These are phyloP conservation scores for Peribolospora baueri DNA, from an alignment of 768 basidiomycete genomes.

Conservation along the genomic window DNA sequence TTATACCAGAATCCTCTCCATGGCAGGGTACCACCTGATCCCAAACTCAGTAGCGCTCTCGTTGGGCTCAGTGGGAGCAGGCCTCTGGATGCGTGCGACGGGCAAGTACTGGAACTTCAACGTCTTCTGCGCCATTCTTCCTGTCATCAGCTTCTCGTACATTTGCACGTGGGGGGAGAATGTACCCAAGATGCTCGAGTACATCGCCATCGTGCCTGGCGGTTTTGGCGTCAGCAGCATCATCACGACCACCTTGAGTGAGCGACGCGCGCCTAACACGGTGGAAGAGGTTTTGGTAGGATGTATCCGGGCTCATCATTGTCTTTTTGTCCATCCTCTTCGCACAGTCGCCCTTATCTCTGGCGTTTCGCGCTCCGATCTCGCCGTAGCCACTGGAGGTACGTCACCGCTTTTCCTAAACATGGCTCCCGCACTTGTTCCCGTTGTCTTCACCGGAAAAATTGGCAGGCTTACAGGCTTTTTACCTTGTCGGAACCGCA, in stretches of 20 bases:
- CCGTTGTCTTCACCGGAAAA: too few relatives aligned
- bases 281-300: too few relatives aligned
- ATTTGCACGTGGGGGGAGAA: conserved; percentile 43
- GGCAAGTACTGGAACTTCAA: conserved; percentile 64
- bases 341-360: conserved; percentile 45
- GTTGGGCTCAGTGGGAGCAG: conserved; percentile 61
- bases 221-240: conserved; percentile 3
- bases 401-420: background rate
- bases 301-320: background rate
- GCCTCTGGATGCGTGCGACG: conserved; percentile 29
- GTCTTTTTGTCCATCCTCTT: too few relatives aligned
- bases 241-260: background rate
- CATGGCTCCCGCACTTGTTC: too few relatives aligned
- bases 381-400: conserved; percentile 48
- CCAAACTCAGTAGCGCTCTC: conserved; percentile 77
- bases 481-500: background rate
- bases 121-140: conserved; percentile 35
- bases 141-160: conserved; percentile 32
- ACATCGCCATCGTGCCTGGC: conserved; percentile 8
- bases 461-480: too few relatives aligned
- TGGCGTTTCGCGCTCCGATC: conserved; percentile 48
- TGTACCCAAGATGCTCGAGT: conserved; percentile 13
- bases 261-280: too few relatives aligned
- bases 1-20: background rate
- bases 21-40: conserved; percentile 33